phyloP scores from a whole-genome alignment of 2,329 filamentous ascomycete genomes.

The Stachybotrys elegans region DNA sequence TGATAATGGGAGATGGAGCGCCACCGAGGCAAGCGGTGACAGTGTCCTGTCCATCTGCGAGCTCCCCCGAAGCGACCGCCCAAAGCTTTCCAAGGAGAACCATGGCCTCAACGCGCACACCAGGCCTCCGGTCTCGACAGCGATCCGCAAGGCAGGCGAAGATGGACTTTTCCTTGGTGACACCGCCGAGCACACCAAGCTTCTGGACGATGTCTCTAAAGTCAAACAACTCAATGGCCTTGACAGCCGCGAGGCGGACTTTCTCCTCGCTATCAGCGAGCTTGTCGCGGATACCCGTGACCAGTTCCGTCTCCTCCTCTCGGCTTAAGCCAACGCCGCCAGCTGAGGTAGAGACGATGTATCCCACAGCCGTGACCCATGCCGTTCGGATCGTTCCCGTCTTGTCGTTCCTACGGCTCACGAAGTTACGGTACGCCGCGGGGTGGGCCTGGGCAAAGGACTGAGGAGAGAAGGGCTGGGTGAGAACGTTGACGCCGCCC shows the following conservation, averaged over 20 bases:
- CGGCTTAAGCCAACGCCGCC: conserved; percentile 83
- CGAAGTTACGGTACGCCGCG: conserved; percentile 74
- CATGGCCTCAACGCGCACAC: conserved; percentile 83
- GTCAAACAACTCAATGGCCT: conserved; percentile 73
- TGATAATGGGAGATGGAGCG: conserved; percentile 80
- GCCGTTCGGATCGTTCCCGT: conserved; percentile 73
- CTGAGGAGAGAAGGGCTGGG: conserved; percentile 78
- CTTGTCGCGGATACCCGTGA: conserved; percentile 72
- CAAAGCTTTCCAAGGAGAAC: conserved; percentile 79
- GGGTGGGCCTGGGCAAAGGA: conserved; percentile 83
- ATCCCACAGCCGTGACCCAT: conserved; percentile 79
- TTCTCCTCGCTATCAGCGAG: conserved; percentile 86
- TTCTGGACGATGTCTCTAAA: conserved; percentile 79
- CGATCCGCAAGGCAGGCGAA: conserved; percentile 79
- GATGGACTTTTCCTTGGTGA: conserved; percentile 71
- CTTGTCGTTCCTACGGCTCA: conserved; percentile 83
- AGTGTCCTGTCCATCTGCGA: conserved; percentile 74
- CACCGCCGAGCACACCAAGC: conserved; percentile 69
- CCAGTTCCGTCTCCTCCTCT: conserved; percentile 72
- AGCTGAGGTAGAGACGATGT: conserved; percentile 86
- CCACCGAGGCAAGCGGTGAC: conserved; percentile 71
- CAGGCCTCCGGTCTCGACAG: conserved; percentile 77
- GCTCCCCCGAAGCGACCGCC: conserved; percentile 87
- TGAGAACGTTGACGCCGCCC: conserved; percentile 58
- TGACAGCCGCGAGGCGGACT: conserved; percentile 84